Evolutionary conservation across 805 yeast genomes (phyloP).

Genomic region (Candida oleophila): DNA sequence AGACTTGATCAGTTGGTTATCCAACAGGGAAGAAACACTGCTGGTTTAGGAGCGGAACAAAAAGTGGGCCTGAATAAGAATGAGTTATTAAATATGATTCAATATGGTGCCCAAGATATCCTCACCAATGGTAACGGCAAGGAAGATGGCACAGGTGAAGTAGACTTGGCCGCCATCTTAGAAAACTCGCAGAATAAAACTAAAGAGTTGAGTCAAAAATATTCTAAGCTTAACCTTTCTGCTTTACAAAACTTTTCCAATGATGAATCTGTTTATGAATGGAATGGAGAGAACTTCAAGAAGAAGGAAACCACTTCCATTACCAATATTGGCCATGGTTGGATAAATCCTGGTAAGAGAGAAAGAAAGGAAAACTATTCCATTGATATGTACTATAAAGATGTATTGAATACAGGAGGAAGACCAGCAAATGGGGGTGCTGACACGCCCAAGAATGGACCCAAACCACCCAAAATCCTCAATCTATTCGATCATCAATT

Average conservation of each 20-base stretch:
- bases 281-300: constrained; percentile 84
- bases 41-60: constrained; percentile 28
- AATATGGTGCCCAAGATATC: constrained; percentile 74
- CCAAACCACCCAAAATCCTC: constrained; percentile 82
- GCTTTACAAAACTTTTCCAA: constrained; percentile 76
- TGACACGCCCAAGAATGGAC: constrained; percentile 51
- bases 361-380: constrained; percentile 84
- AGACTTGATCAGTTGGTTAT: constrained; percentile 79
- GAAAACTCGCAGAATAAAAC: constrained; percentile 64
- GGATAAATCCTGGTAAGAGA: constrained; percentile 86
- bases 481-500: constrained; percentile 89
- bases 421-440: constrained; percentile 32
- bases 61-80: constrained; percentile 55
- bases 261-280: constrained; percentile 71
- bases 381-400: constrained; percentile 83
- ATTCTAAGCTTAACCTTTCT: constrained; percentile 66
- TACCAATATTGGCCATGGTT: constrained; percentile 52
- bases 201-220: constrained; percentile 57
- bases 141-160: constrained; percentile 42
- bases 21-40: constrained; percentile 62
- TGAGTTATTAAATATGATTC: constrained; percentile 78
- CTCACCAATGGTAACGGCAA: constrained; percentile 37
- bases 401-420: constrained; percentile 72
- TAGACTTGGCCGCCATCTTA: constrained; percentile 62
- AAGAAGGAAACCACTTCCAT: constrained; percentile 55